Percentiles rank a stretch among this genome's conserved stretches.
phyloP scores from a whole-genome alignment of 192 early-diverging fungal genomes.

The Rhizoclosmatium sp. region DNA sequence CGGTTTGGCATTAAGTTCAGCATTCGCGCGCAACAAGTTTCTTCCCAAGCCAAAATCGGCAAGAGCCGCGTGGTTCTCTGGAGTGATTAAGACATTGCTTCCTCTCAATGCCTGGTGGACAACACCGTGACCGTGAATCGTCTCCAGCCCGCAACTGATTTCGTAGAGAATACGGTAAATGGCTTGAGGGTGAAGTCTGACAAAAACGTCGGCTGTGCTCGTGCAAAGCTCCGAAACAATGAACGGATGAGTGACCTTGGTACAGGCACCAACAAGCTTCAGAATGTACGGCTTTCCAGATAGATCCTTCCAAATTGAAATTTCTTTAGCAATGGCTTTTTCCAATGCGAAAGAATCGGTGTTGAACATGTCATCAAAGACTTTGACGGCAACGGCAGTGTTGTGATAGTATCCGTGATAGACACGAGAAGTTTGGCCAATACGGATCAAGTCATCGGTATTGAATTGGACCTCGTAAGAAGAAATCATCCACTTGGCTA shows the following conservation, averaged over 20 bases:
- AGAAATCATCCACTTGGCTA: conserved; percentile 32
- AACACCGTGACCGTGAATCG: conserved; percentile 79
- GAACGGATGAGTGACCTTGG: conserved; percentile 26
- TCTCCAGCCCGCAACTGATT: conserved; percentile 82
- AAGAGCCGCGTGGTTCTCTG: conserved; percentile 87
- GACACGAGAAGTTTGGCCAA: conserved; percentile 3
- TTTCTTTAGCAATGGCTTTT: conserved; percentile 22
- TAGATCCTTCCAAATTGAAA: conserved; percentile 12
- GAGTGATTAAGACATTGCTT: conserved; percentile 90
- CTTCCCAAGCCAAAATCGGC: conserved; percentile 80
- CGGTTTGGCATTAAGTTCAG: neutral
- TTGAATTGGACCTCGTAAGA: conserved; percentile 19
- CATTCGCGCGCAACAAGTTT: neutral
- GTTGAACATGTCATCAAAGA: conserved; percentile 27
- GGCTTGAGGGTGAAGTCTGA: conserved; percentile 85
- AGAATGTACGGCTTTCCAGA: conserved; percentile 25
- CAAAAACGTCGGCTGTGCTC: conserved; percentile 40
- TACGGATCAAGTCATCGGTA: conserved; percentile 11
- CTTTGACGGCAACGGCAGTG: conserved; percentile 22
- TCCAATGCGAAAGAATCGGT: conserved; percentile 2
- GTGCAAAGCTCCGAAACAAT: conserved; percentile 27
- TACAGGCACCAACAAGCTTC: conserved; percentile 24
- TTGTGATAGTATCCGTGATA: conserved; percentile 23
- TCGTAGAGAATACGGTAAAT: conserved; percentile 81
- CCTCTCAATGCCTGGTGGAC: conserved; percentile 87